Evolutionary conservation across 2,329 filamentous ascomycete species (phyloP), one percentile per base, ranked within the genome.

Genomic region (Cadophora sp.): DNA sequence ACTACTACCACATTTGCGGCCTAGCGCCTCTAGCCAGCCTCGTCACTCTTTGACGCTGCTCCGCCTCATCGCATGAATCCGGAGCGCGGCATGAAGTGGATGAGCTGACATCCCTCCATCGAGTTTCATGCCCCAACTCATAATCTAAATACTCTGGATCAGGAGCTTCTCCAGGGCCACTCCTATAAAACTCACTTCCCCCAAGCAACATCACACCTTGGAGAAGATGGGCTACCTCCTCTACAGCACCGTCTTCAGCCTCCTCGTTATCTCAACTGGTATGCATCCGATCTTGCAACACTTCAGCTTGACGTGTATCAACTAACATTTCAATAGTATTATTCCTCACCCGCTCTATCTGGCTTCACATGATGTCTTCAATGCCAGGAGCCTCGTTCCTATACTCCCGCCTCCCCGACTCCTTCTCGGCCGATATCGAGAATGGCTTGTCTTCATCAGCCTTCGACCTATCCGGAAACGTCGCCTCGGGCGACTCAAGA

Each of bases 381-480:
- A 47, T 66, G 78, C 83, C 67, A 77, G 87, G 73, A 83, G 84
- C 61, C 81, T 83, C 73, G 78, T 84, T 85, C 69, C 89, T 93
- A 74, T 97, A 98, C 82, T 85, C 89, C 62, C 90, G 88, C 39
- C 87, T 98, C 0, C 92, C 93, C 0, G 84, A 84, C 18, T 89
- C 87, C 59, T 99, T 98, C 81, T 84, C 89, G 51, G 89, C 86
- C 72, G 96, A 99, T 80, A 90, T 96, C 66, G 95, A 97, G 79
- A 90, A 92, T 18, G 96, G 96, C 22, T 86, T 99, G 33, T 91
- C 90, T 50, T 95, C 91, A 68, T 86, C 85, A 64, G 92, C 90
- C 64, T 99, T 99, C 78, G 91, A 97, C 76, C 86, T 99, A 30
- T 82, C 84, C 11, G 87, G 85, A 70, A 99, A 99, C 77, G 83